Conservation (phyloP, 805 yeast genomes). For the Teunomyces gatunensis region DNA sequence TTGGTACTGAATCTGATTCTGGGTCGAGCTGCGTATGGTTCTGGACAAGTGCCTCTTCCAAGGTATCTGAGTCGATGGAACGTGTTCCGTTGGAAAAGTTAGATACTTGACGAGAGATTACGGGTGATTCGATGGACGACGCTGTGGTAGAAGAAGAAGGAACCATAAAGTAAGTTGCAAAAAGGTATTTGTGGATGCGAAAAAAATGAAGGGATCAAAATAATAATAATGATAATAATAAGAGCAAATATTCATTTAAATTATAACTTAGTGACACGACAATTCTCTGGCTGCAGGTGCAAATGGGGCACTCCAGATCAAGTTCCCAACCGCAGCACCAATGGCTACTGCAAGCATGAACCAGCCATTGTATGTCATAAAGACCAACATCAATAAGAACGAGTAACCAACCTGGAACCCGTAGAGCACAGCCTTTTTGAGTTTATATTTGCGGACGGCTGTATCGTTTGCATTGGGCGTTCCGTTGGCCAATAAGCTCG, state of each 20-base stretch:
- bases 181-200: slow-evolving; percentile 4
- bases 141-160: background rate
- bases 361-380: slow-evolving; percentile 89
- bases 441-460: slow-evolving; percentile 13
- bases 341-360: slow-evolving; percentile 67
- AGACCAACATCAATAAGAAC: slow-evolving; percentile 71
- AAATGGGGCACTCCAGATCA: slow-evolving; percentile 47
- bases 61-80: too few species aligned
- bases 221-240: too few species aligned
- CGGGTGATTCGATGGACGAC: too few species aligned
- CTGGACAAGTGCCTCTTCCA: too few species aligned
- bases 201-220: background rate
- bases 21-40: too few species aligned
- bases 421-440: slow-evolving; percentile 46
- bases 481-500: slow-evolving; percentile 7
- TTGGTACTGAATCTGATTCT: too few species aligned
- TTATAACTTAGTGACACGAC: slow-evolving; percentile 30
- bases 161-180: background rate
- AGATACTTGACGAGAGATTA: too few species aligned
- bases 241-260: background rate
- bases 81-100: too few species aligned
- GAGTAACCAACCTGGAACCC: slow-evolving; percentile 69
- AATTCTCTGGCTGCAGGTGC: slow-evolving; percentile 13
- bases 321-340: slow-evolving; percentile 73
- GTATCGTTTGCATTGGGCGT: slow-evolving; percentile 5